These are phyloP conservation scores for Daphne laureola DNA, from an alignment of 441 rosid genomes.

Conservation along the genomic window DNA sequence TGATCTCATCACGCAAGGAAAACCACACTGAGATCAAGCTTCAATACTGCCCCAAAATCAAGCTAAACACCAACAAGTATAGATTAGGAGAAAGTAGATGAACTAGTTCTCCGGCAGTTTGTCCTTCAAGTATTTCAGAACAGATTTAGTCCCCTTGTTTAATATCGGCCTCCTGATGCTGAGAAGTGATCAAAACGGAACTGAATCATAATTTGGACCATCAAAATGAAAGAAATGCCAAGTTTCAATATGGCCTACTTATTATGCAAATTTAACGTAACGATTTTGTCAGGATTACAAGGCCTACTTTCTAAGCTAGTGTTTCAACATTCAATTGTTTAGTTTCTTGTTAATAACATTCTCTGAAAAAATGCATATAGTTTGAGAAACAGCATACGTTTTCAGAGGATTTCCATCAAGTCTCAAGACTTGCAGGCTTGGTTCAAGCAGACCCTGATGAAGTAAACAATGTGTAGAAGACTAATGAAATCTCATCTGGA, in stretches of 20 bases:
- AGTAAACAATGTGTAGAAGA: slow-evolving; percentile 7
- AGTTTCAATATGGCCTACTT: too few species aligned
- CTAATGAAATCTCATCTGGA: slow-evolving; percentile 6
- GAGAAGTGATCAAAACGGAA: slow-evolving; percentile 13
- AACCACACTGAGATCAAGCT: slow-evolving; percentile 3
- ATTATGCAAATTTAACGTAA: too few species aligned
- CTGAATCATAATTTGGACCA: not conserved
- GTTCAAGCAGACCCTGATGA: slow-evolving; percentile 75
- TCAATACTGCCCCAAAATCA: too few species aligned
- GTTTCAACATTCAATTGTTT: too few species aligned
- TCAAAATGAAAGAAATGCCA: too few species aligned
- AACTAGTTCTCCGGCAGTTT: slow-evolving; percentile 52
- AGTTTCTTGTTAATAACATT: not conserved
- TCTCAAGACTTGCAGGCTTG: slow-evolving; percentile 65
- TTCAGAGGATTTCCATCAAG: slow-evolving; percentile 87
- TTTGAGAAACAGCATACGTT: slow-evolving; percentile 38
- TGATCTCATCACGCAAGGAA: too few species aligned
- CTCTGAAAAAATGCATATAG: not conserved
- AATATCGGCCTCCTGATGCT: slow-evolving; percentile 86
- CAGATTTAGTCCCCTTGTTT: slow-evolving; percentile 83
- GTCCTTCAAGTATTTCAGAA: slow-evolving; percentile 76
- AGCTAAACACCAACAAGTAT: not conserved
- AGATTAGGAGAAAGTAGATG: not conserved
- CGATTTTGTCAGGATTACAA: too few species aligned
- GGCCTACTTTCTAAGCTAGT: too few species aligned